phyloP scores from a whole-genome alignment of 257 asterid species.

The Capsicum rhomboideum region DNA sequence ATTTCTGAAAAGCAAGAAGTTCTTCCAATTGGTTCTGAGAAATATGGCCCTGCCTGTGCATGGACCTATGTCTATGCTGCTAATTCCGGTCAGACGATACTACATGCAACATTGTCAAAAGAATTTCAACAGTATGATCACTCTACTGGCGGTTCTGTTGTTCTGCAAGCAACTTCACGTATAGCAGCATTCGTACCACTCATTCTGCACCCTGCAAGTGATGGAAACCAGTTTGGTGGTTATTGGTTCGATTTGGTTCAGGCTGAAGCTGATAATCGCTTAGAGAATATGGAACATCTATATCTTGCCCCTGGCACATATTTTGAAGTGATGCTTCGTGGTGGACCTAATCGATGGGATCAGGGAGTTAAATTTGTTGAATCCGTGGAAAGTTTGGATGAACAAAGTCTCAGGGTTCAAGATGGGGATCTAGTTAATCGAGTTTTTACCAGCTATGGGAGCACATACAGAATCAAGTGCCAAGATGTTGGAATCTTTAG shows the following conservation, averaged over 20 bases:
- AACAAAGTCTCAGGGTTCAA: slow-evolving; percentile 23
- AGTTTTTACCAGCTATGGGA: slow-evolving; percentile 35
- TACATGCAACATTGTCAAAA: slow-evolving; percentile 60
- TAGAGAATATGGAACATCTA: slow-evolving; percentile 42
- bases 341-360: slow-evolving; percentile 87
- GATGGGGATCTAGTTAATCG: slow-evolving; percentile 23
- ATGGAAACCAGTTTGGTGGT: slow-evolving; percentile 93
- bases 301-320: slow-evolving; percentile 73
- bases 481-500: slow-evolving; percentile 52
- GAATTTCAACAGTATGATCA: slow-evolving; percentile 50
- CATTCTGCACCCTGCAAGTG: slow-evolving; percentile 62
- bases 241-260: slow-evolving; percentile 56
- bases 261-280: slow-evolving; percentile 35
- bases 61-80: slow-evolving; percentile 63
- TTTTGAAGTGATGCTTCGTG: slow-evolving; percentile 63
- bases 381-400: slow-evolving; percentile 38
- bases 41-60: slow-evolving; percentile 69
- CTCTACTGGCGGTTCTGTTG: slow-evolving; percentile 36
- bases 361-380: slow-evolving; percentile 61
- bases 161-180: slow-evolving; percentile 46
- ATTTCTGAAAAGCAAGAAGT: slow-evolving; percentile 29
- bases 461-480: slow-evolving; percentile 61
- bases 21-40: slow-evolving; percentile 12
- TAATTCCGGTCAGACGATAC: slow-evolving; percentile 48
- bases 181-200: slow-evolving; percentile 76